Conservation (phyloP, 345 rosid genomes). For the Schrenkiella parvula region DNA sequence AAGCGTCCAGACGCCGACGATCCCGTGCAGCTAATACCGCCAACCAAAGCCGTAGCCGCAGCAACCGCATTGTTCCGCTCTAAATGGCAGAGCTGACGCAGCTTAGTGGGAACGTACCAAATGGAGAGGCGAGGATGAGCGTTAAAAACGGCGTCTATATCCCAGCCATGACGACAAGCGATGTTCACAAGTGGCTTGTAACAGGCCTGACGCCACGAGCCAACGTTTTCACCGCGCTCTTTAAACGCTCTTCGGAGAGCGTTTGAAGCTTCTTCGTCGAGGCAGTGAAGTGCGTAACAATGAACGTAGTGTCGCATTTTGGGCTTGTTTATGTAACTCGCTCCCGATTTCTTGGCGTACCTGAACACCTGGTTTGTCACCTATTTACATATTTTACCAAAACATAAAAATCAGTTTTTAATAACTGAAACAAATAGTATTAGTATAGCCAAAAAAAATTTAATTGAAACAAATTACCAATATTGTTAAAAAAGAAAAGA, state of each 20-base stretch:
- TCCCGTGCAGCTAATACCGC: conserved; percentile 20
- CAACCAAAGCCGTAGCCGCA: conserved; percentile 47
- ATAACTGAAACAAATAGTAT: not conserved
- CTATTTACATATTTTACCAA: conserved; percentile 28
- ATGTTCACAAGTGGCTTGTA: conserved; percentile 86
- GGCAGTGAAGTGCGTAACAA: conserved; percentile 92
- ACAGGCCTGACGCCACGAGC: conserved; percentile 97
- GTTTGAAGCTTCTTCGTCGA: conserved; percentile 84
- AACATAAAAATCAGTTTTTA: not conserved
- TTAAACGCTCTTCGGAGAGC: conserved; percentile 69
- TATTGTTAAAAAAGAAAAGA: not conserved
- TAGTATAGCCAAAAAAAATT: too few relatives aligned
- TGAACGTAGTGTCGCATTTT: conserved; percentile 99
- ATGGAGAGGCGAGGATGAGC: conserved; percentile 89
- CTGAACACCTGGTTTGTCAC: conserved; percentile 97
- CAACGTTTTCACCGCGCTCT: conserved; percentile 94
- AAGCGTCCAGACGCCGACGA: conserved; percentile 24
- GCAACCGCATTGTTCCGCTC: conserved; percentile 53
- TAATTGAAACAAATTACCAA: too few relatives aligned
- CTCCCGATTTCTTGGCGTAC: conserved; percentile 90
- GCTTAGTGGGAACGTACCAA: conserved; percentile 96
- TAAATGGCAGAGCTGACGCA: conserved; percentile 91
- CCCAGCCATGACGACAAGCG: conserved; percentile 90
- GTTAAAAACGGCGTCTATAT: conserved; percentile 82
- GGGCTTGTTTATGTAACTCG: conserved; percentile 97